Conservation (phyloP, 495 filamentous ascomycete genomes). For the Pyrenopolyporus hunteri region DNA sequence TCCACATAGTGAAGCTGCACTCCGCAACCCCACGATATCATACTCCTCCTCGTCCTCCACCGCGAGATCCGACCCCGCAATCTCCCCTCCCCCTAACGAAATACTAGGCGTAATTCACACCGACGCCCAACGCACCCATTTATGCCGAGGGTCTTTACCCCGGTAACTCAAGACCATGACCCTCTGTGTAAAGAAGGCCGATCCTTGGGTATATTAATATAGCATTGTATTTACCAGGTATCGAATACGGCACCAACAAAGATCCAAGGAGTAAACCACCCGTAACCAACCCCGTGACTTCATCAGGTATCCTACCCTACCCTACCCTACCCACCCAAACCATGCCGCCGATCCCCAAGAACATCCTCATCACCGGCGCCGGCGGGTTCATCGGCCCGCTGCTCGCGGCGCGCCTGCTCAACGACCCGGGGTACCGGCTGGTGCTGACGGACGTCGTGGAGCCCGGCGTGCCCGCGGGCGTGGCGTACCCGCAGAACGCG, state of each 20-base stretch:
- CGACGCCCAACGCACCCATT: conserved; percentile 10
- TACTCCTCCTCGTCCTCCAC: conserved; percentile 4
- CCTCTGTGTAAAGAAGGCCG: neutral
- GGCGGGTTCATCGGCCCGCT: conserved; percentile 74
- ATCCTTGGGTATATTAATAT: neutral
- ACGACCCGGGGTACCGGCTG: conserved; percentile 60
- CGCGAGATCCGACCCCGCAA: conserved; percentile 22
- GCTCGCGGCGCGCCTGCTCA: conserved; percentile 66
- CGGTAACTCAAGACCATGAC: conserved; percentile 6
- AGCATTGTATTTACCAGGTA: neutral
- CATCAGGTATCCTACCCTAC: no score
- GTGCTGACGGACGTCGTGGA: conserved; percentile 69
- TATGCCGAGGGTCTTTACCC: conserved; percentile 18
- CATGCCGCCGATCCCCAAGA: conserved; percentile 48
- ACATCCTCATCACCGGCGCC: conserved; percentile 75
- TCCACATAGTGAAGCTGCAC: conserved; percentile 3
- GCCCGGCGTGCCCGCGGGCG: conserved; percentile 59
- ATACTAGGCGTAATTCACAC: conserved; percentile 19
- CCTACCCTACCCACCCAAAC: neutral
- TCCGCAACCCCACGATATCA: conserved; percentile 7
- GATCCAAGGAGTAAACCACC: neutral
- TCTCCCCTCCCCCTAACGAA: conserved; percentile 3
- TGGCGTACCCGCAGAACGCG: conserved; percentile 59
- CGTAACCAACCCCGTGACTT: no score
- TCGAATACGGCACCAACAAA: neutral